phyloP scores from a whole-genome alignment of 192 early-diverging fungal species.

The Thoreauomyces humboldtii region DNA sequence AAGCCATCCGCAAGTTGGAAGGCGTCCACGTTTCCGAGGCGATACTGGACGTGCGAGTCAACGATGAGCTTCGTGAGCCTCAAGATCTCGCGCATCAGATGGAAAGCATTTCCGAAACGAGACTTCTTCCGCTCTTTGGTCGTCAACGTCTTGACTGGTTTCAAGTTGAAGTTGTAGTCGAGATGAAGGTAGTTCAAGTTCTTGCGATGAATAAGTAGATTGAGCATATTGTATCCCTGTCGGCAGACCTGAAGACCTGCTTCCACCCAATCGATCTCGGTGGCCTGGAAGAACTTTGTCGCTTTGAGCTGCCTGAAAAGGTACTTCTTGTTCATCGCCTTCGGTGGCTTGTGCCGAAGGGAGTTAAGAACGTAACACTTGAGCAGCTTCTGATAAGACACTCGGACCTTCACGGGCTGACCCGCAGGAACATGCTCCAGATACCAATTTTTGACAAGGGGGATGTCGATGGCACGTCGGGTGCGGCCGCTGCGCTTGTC shows the following conservation, averaged over 20 bases:
- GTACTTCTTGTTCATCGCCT: slow-evolving; percentile 87
- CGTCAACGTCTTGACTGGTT: slow-evolving; percentile 97
- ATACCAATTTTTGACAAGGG: slow-evolving; percentile 97
- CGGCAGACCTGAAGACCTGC: slow-evolving; percentile 96
- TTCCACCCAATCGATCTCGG: slow-evolving; percentile 99
- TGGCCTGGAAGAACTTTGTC: slow-evolving; percentile 98
- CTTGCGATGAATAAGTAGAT: slow-evolving; percentile 96
- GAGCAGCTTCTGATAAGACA: slow-evolving; percentile 97
- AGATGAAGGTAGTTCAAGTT: slow-evolving; percentile 97
- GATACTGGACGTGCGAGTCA: slow-evolving; percentile 97
- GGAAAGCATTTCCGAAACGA: slow-evolving; percentile 97
- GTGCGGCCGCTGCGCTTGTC: slow-evolving; percentile 87
- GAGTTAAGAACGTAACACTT: slow-evolving; percentile 96
- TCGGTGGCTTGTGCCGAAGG: slow-evolving; percentile 82
- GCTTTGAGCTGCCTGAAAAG: slow-evolving; percentile 92
- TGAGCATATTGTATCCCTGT: slow-evolving; percentile 99
- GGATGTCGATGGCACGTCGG: slow-evolving; percentile 89
- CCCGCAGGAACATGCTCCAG: slow-evolving; percentile 91
- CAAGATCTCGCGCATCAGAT: slow-evolving; percentile 90
- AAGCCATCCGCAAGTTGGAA: slow-evolving; percentile 99
- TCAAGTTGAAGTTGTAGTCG: slow-evolving; percentile 99
- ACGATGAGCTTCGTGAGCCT: slow-evolving; percentile 95
- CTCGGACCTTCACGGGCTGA: slow-evolving; percentile 96
- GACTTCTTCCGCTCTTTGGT: slow-evolving; percentile 99
- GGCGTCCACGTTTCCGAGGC: slow-evolving; percentile 96